Percentiles rank a stretch among this genome's conserved stretches.
These are phyloP conservation scores for Neurospora hispaniola DNA, from an alignment of 495 filamentous ascomycete genomes.

Conservation along the genomic window DNA sequence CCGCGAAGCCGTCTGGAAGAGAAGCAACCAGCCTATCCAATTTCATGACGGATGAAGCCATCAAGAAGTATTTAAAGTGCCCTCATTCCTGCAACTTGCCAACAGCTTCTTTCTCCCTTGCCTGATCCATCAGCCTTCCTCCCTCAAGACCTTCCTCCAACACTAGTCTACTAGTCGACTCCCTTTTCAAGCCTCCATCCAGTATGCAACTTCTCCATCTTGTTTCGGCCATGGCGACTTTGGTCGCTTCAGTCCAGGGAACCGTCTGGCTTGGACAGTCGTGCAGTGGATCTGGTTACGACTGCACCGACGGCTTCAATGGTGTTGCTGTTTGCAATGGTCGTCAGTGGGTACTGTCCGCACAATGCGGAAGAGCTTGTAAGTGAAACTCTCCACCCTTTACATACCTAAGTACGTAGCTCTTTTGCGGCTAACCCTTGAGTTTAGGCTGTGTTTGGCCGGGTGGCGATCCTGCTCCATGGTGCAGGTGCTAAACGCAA, in stretches of 20 bases:
- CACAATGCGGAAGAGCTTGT: not conserved
- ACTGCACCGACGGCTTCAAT: not conserved
- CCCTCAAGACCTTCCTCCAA: not conserved
- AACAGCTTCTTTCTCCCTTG: not conserved
- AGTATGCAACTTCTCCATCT: not conserved
- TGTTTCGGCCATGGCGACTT: not conserved
- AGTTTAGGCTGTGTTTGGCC: not conserved
- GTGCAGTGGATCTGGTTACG: not conserved
- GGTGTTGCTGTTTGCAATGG: not conserved
- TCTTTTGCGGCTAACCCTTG: not conserved
- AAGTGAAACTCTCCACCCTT: not conserved
- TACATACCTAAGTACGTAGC: not conserved
- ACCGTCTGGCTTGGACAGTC: not conserved
- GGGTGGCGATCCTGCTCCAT: not conserved
- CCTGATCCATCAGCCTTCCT: not conserved
- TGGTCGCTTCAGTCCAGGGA: not conserved
- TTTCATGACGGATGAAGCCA: not conserved
- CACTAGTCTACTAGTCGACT: not conserved
- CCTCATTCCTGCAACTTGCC: not conserved
- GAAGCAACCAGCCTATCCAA: not conserved
- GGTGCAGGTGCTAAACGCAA: not conserved
- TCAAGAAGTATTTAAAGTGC: not conserved
- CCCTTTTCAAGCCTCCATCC: not conserved
- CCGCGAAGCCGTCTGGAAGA: not conserved
- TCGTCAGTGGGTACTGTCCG: not conserved